Conservation (phyloP, 768 basidiomycete genomes). For the Pleurotus ostreatus region DNA sequence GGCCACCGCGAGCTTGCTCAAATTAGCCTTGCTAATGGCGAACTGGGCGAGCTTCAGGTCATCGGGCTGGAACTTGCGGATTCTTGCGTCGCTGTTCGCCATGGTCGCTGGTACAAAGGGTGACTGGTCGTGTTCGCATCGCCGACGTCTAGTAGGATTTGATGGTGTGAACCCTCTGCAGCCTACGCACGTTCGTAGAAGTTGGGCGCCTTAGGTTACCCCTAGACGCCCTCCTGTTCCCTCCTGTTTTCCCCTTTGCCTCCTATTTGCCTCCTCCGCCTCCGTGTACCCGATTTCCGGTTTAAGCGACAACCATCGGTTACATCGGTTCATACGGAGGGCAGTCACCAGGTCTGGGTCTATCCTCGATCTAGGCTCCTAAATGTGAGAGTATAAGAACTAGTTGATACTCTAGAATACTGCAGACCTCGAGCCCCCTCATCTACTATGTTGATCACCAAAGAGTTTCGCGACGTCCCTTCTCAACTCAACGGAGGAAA, state of each 20-base stretch:
- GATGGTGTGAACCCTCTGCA: too few species aligned
- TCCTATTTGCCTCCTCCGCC: not conserved
- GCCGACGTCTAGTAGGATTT: too few species aligned
- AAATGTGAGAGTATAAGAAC: not conserved
- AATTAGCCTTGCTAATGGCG: conserved; percentile 56
- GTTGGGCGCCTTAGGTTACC: not conserved
- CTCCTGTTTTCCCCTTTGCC: too few species aligned
- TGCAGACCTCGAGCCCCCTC: not conserved
- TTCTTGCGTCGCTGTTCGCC: conserved; percentile 39
- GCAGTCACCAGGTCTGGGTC: too few species aligned
- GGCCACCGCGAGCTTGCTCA: conserved; percentile 66
- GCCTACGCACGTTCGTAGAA: not conserved
- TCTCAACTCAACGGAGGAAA: conserved; percentile 60
- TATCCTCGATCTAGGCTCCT: too few species aligned
- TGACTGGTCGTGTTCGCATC: not conserved
- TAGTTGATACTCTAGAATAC: not conserved
- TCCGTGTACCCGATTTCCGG: not conserved
- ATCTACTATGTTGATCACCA: conserved; percentile 71
- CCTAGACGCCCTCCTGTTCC: too few species aligned
- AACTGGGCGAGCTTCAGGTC: conserved; percentile 66
- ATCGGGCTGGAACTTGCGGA: conserved; percentile 44
- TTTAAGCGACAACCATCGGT: not conserved
- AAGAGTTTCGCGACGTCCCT: conserved; percentile 73
- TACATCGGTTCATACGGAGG: not conserved
- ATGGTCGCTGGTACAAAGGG: conserved; percentile 21